These are phyloP conservation scores for Phytopythium sindhum DNA, from an alignment of 352 stramenopile species.

Conservation along the genomic window DNA sequence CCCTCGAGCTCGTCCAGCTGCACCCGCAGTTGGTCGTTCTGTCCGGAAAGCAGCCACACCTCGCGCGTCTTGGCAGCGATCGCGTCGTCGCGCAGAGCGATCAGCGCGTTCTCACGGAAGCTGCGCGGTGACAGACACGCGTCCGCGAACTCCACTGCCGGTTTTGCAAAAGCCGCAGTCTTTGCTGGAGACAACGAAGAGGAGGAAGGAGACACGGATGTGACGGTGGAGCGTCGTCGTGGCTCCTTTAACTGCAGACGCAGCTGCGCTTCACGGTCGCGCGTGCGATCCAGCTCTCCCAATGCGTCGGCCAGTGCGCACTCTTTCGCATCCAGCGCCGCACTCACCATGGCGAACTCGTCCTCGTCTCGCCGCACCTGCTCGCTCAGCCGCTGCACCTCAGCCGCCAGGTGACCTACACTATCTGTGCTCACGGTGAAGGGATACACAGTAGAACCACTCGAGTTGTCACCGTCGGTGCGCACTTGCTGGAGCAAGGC, in stretches of 20 bases:
- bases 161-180: background rate
- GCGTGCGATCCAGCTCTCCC: conserved; percentile 22
- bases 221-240: conserved; percentile 9
- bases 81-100: conserved; percentile 68
- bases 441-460: background rate
- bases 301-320: conserved; percentile 33
- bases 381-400: conserved; percentile 28
- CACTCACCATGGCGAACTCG: conserved; percentile 59
- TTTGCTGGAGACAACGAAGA: background rate
- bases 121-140: conserved; percentile 68
- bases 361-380: conserved; percentile 65
- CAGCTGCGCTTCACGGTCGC: conserved; percentile 33
- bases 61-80: conserved; percentile 68
- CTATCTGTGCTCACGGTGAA: conserved; percentile 9
- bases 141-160: conserved; percentile 19
- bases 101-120: conserved; percentile 72
- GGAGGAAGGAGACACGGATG: background rate
- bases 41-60: conserved; percentile 59
- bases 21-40: conserved; percentile 61
- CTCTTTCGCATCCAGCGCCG: conserved; percentile 50
- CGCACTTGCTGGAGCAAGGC: conserved; percentile 27
- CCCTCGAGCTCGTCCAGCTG: conserved; percentile 68
- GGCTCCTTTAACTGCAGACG: conserved; percentile 38
- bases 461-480: background rate
- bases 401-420: conserved; percentile 13